Percentiles rank a stretch among this genome's conserved stretches.
Conservation (phyloP, 106 monocot genomes). For the Chionographis japonica region DNA sequence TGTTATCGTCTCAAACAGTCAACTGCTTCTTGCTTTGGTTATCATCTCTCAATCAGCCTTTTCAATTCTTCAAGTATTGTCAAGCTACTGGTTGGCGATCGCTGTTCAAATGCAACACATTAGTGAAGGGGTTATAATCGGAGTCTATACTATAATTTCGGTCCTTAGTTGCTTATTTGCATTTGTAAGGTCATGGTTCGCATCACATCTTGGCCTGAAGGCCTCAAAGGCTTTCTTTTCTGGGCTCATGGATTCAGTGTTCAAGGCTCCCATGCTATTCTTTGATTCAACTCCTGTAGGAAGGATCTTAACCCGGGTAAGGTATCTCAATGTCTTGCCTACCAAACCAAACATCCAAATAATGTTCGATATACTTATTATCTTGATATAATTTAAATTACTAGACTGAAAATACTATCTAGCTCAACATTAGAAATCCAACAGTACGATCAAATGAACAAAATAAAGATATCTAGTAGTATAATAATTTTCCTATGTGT, state of each 20-base stretch:
- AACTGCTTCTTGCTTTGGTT: constrained; percentile 24
- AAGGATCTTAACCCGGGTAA: constrained; percentile 81
- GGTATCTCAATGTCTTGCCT: too few relatives aligned
- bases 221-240: constrained; percentile 78
- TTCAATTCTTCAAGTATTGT: constrained; percentile 41
- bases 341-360: too few relatives aligned
- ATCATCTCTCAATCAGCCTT: constrained; percentile 42
- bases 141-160: constrained; percentile 53
- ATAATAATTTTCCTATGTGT: too few relatives aligned
- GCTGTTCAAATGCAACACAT: constrained; percentile 37
- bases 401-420: constrained; percentile 26
- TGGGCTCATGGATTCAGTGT: too few relatives aligned
- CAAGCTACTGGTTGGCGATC: constrained; percentile 76
- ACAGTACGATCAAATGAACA: too few relatives aligned
- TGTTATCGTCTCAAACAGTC: too few relatives aligned
- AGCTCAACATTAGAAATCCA: too few relatives aligned
- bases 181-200: constrained; percentile 38
- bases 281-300: constrained; percentile 88
- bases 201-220: constrained; percentile 54
- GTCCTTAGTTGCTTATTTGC: constrained; percentile 49
- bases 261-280: constrained; percentile 79
- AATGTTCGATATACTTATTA: too few relatives aligned
- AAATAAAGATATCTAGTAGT: too few relatives aligned
- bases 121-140: too few relatives aligned
- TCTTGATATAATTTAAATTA: constrained; percentile 35